Evolutionary conservation across 208 protist genomes (phyloP).

Genomic region (Herpetomonas samuelpessoai): DNA sequence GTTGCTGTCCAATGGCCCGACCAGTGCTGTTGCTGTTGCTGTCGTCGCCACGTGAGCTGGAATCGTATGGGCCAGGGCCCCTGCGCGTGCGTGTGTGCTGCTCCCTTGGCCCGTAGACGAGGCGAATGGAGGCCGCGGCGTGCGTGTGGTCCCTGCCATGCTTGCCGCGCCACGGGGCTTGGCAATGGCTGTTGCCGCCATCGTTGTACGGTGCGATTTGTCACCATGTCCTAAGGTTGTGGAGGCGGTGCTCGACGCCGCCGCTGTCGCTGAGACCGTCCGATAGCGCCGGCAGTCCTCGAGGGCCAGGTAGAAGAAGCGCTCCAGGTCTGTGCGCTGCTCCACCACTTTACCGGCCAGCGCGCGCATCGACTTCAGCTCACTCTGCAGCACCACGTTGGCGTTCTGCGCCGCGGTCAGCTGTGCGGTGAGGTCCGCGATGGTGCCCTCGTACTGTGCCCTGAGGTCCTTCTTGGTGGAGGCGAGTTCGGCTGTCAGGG

Average conservation of each 20-base stretch:
- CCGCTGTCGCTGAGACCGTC: constrained; percentile 9
- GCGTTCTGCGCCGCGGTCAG: constrained; percentile 40
- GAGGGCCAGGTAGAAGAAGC: constrained; percentile 72
- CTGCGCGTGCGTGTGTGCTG: no score
- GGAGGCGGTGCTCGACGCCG: not conserved
- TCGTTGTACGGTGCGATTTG: no score
- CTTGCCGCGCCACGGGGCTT: not conserved
- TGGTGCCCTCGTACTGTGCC: constrained; percentile 30
- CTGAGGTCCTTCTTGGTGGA: constrained; percentile 22
- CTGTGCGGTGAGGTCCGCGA: constrained; percentile 43
- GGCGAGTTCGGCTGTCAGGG: constrained; percentile 29
- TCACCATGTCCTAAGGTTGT: no score
- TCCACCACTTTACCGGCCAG: constrained; percentile 49
- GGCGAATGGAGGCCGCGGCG: not conserved
- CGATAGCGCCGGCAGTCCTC: constrained; percentile 56
- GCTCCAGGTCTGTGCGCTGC: constrained; percentile 73
- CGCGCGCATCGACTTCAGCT: constrained; percentile 53
- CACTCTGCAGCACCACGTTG: constrained; percentile 34
- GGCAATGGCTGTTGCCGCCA: no score
- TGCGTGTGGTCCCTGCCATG: not conserved
- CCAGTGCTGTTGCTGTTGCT: no score
- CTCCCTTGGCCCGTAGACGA: not conserved
- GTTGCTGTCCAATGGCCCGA: no score
- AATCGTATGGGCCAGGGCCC: no score
- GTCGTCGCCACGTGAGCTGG: no score